Evolutionary conservation across 2,329 filamentous ascomycete species (phyloP).

Genomic region (Pestalotiopsis sp.): DNA sequence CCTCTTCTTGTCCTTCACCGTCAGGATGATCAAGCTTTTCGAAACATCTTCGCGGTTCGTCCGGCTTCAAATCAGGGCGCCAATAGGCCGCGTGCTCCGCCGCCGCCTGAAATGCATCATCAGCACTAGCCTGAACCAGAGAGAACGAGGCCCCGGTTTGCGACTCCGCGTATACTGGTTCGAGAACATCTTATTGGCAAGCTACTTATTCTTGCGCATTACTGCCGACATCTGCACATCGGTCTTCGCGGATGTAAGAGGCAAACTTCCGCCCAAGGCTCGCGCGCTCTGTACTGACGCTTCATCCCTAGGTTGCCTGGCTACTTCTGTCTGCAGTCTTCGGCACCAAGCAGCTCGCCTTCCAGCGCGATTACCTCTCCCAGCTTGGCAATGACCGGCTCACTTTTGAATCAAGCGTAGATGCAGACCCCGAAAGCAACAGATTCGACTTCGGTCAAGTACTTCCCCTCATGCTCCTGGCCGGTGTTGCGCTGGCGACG

Average conservation of each 20-base stretch:
- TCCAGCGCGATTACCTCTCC: neutral
- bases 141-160: neutral
- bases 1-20: constrained; percentile 9
- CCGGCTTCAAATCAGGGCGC: constrained; percentile 3
- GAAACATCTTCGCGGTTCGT: constrained; percentile 12
- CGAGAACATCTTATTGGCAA: constrained; percentile 6
- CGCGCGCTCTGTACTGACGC: neutral
- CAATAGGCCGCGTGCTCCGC: neutral
- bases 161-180: constrained; percentile 1
- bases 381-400: neutral
- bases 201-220: constrained; percentile 10
- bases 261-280: neutral
- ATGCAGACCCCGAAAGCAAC: neutral
- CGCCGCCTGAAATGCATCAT: neutral
- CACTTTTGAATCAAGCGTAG: neutral
- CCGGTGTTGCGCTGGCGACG: neutral
- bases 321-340: constrained; percentile 9
- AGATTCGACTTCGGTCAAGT: constrained; percentile 11
- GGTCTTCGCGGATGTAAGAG: constrained; percentile 9
- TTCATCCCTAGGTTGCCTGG: constrained; percentile 5
- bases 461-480: constrained; percentile 7
- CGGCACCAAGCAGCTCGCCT: constrained; percentile 10
- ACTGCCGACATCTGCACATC: constrained; percentile 8
- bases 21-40: constrained; percentile 10
- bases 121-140: neutral